Evolutionary conservation across 805 yeast genomes (phyloP).

Genomic region (Wickerhamomyces xylosicus): DNA sequence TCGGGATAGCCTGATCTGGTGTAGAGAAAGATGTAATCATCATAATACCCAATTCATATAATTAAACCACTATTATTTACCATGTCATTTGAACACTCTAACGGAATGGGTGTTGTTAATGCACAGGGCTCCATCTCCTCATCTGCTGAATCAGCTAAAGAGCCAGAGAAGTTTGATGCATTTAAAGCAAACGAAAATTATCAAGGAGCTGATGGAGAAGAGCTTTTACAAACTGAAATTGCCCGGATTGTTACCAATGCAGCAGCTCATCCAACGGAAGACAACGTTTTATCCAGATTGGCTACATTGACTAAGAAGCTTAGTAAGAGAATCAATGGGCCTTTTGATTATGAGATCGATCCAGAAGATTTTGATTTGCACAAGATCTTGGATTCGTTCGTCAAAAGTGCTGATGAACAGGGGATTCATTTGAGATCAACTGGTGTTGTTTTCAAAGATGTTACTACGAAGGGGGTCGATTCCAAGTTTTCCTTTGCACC

Average conservation of each 20-base stretch:
- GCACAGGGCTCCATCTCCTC: too few species aligned
- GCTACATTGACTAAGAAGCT: background rate
- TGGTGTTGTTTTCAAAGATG: slow-evolving; percentile 24
- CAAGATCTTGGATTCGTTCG: slow-evolving; percentile 23
- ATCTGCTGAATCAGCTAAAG: too few species aligned
- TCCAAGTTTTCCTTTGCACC: slow-evolving; percentile 9
- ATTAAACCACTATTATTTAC: too few species aligned
- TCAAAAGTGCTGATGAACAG: slow-evolving; percentile 30
- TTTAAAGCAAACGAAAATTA: too few species aligned
- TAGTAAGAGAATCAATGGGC: background rate
- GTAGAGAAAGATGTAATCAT: too few species aligned
- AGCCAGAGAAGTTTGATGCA: too few species aligned
- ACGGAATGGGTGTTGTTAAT: too few species aligned
- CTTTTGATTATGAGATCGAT: slow-evolving; percentile 12
- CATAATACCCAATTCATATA: too few species aligned
- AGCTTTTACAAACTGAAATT: background rate
- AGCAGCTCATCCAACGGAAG: background rate
- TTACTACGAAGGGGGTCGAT: slow-evolving; percentile 5
- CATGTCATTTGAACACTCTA: too few species aligned
- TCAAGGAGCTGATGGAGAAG: too few species aligned
- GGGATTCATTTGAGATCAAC: slow-evolving; percentile 34
- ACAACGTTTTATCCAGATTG: background rate
- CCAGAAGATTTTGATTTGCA: slow-evolving; percentile 30
- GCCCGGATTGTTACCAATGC: background rate
- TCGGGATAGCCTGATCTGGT: too few species aligned